A percentile compares a stretch with the other conserved stretches of the same genome.
phyloP scores from a whole-genome alignment of 257 asterid species.

The Eucommia ulmoides region DNA sequence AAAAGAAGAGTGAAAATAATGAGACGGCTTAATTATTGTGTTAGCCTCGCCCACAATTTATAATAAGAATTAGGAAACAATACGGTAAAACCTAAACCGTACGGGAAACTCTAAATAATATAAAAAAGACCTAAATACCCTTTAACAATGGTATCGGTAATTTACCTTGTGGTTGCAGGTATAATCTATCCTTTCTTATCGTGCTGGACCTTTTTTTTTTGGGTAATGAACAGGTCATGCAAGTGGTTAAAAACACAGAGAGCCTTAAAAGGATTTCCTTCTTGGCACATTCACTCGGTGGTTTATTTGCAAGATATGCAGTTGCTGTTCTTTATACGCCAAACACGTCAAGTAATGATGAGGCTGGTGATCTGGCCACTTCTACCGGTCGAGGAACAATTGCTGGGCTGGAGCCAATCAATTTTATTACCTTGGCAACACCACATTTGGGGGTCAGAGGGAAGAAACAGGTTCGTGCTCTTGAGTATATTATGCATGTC shows the following conservation, averaged over 20 bases:
- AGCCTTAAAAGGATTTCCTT: constrained; percentile 70
- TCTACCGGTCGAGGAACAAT: constrained; percentile 31
- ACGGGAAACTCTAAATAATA: no score
- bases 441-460: constrained; percentile 99
- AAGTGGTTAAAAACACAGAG: constrained; percentile 47
- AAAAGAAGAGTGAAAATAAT: no score
- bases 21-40: no score
- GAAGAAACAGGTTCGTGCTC: constrained; percentile 61
- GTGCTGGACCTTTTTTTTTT: constrained; percentile 6
- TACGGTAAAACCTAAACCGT: no score
- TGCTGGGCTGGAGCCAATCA: constrained; percentile 84
- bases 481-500: no score
- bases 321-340: constrained; percentile 55
- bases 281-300: constrained; percentile 97
- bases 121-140: no score
- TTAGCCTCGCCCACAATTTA: no score
- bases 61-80: no score
- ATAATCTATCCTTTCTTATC: constrained; percentile 2
- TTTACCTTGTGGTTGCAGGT: constrained; percentile 1
- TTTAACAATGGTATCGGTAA: no score
- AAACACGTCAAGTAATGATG: constrained; percentile 14
- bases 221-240: constrained; percentile 36
- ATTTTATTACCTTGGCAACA: constrained; percentile 88
- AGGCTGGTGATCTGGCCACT: constrained; percentile 18
- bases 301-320: constrained; percentile 87